A percentile compares a stretch with the other conserved stretches of the same genome.
phyloP scores from a whole-genome alignment of 768 basidiomycete genomes.

The Auriscalpium vulgare region DNA sequence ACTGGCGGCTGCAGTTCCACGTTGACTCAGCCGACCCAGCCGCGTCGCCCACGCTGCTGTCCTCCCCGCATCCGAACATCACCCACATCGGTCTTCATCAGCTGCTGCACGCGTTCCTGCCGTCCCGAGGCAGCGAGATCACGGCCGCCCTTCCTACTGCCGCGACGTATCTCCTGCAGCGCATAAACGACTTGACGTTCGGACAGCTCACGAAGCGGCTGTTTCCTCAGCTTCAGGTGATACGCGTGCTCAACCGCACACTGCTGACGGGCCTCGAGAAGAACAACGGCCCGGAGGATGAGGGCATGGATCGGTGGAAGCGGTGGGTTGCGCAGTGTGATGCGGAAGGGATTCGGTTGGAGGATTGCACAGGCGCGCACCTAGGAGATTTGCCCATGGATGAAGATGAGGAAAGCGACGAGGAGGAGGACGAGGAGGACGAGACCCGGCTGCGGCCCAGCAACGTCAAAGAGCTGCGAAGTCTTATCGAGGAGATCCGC shows the following conservation, averaged over 20 bases:
- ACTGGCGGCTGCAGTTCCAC: constrained; percentile 47
- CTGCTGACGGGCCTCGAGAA: constrained; percentile 52
- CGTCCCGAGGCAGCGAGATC: constrained; percentile 41
- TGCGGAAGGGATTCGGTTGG: constrained; percentile 45
- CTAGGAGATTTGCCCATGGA: constrained; percentile 39
- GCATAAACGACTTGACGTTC: constrained; percentile 62
- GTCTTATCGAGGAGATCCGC: constrained; percentile 13
- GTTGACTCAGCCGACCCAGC: constrained; percentile 13
- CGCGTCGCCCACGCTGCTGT: constrained; percentile 17
- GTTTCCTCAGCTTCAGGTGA: constrained; percentile 54
- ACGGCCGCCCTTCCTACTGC: constrained; percentile 36
- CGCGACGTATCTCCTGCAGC: constrained; percentile 31
- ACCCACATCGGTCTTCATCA: constrained; percentile 62
- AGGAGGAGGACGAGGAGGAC: constrained; percentile 25
- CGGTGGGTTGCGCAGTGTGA: constrained; percentile 57
- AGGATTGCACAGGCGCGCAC: constrained; percentile 67
- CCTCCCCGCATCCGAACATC: constrained; percentile 49
- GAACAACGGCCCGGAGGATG: constrained; percentile 37
- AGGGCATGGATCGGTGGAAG: constrained; percentile 49
- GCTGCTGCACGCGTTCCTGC: constrained; percentile 57
- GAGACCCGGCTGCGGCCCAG: constrained; percentile 16
- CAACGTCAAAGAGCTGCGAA: constrained; percentile 13
- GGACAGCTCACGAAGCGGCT: constrained; percentile 40
- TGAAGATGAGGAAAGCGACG: constrained; percentile 19
- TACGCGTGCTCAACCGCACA: constrained; percentile 49